Evolutionary conservation across 768 basidiomycete genomes (phyloP), one percentile per base, ranked within the genome.

Genomic region (Russula sp.): DNA sequence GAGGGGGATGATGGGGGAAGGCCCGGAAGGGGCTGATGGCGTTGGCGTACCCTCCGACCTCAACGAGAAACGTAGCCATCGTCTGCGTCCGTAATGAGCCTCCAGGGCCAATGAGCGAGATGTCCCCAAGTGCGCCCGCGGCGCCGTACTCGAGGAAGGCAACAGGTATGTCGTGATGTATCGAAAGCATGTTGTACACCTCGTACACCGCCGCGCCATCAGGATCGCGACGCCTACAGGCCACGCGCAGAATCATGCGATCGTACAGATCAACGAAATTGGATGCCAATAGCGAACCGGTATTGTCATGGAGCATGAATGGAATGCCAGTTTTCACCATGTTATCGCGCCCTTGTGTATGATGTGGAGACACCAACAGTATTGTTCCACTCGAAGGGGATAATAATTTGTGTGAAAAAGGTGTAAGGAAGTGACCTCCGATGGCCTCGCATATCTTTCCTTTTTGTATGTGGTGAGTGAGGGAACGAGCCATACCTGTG

Each of bases 241-340:
- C 78, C 61, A 84, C 75, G 57, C 71, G 72, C 65, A 86, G 75
- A 34, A 75, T 76, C 71, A 86, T 78, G 22, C 87, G 84, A 54
- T 83, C 83, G 72, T 88, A 77, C 67, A 87, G 76, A 73, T 89
- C 88, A 55, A 80, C 71, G 70, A 85, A 89, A 22, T 84, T 81
- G 4, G 85, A 81, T 40, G 80, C 83, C 14, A 76, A 75, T 42
- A 85, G 73, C 40, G 70, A 73, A 5, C 86, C 86, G 7, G 81
- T 81, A 61, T 76, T 81, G 75, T 89, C 87, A 71, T 87, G 84
- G 62, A 90, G 82, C 69, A 88, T 81, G 73, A 76, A 82, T 44
- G 85, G 83, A 69, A 87, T 75, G 61, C 82, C 83, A 64, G 82
- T 84, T 61, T 75, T 77, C 16, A 80, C 78, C 75, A 77, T 77